Evolutionary conservation across 2,329 filamentous ascomycete genomes (phyloP), one percentile per base, ranked within the genome.

Genomic region (Monilinia polystroma): DNA sequence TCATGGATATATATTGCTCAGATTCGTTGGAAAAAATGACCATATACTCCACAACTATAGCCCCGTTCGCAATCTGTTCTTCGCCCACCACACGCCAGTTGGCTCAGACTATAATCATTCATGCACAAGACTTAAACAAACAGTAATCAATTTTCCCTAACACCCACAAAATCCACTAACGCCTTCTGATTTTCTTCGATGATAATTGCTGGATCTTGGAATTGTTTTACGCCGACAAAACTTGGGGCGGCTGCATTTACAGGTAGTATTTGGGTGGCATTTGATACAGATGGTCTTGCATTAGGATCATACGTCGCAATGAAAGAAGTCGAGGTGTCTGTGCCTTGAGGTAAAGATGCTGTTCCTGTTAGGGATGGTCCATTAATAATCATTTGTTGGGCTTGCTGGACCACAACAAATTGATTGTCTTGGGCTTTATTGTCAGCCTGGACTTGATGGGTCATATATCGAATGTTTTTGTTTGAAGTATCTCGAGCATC

Each of bases 381-480:
- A 47, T 59, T 58, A 64, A 72, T 62, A 29, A 64, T 59, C 38
- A 73, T 56, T 32, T 16, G 29, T n/a, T 63, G 45, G 10, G 69
- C 68, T 63, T 72, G 66, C 51, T 71, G 67, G 18, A 73, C 67
- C 26, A 73, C 60, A 55, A 72, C 66, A 35, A 63, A 66, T 57
- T 71, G 66, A 35, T 71, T 62, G 20, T 63, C 32, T 29, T 45
- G 26, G 51, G 52, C 26, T 45, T 57, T 51, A 29, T 70, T 66
- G 55, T 75, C 70, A 67, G 69, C 67, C 63, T 73, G 66, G 32
- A 75, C 58, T 68, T 74, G 71, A 58, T 72, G 73, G 4, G 69
- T 70, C 54, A 73, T 66, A 64, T 72, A 75, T 38, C 75, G 71
- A 29, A 62, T 69, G 23, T 72, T 70, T n/a, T 56, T 41, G 58